Conservation (phyloP, 352 stramenopile species). For the Plasmopara viticola region DNA sequence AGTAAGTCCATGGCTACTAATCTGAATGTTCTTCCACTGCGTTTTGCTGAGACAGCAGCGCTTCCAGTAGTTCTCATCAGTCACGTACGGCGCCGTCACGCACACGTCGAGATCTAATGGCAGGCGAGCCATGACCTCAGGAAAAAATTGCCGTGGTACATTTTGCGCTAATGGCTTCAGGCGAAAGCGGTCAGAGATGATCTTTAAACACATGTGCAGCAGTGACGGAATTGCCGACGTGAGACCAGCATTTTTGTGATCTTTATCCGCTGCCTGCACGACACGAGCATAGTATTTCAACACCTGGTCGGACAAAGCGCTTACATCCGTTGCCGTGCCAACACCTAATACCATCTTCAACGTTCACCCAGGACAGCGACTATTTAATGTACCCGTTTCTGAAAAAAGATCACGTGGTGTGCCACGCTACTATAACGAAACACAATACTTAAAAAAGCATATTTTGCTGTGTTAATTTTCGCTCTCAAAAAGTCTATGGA, state of each 20-base stretch:
- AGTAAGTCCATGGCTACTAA: slow-evolving; percentile 86
- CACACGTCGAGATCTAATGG: slow-evolving; percentile 78
- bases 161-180: slow-evolving; percentile 59
- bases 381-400: background rate
- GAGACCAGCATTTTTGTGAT: slow-evolving; percentile 13
- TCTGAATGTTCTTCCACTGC: slow-evolving; percentile 88
- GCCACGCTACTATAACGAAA: no score
- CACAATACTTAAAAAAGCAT: no score
- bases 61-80: slow-evolving; percentile 94
- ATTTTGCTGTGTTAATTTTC: no score
- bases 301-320: slow-evolving; percentile 72
- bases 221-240: slow-evolving; percentile 38
- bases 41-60: slow-evolving; percentile 72
- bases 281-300: slow-evolving; percentile 74
- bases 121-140: slow-evolving; percentile 74
- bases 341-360: slow-evolving; percentile 50
- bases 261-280: slow-evolving; percentile 26
- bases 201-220: slow-evolving; percentile 68
- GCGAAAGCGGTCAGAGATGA: slow-evolving; percentile 70
- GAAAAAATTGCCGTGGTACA: slow-evolving; percentile 75
- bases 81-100: slow-evolving; percentile 76
- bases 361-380: background rate
- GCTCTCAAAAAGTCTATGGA: no score
- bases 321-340: slow-evolving; percentile 53
- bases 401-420: no score